Conservation (phyloP, 805 yeast species). For the Saturnispora besseyi region DNA sequence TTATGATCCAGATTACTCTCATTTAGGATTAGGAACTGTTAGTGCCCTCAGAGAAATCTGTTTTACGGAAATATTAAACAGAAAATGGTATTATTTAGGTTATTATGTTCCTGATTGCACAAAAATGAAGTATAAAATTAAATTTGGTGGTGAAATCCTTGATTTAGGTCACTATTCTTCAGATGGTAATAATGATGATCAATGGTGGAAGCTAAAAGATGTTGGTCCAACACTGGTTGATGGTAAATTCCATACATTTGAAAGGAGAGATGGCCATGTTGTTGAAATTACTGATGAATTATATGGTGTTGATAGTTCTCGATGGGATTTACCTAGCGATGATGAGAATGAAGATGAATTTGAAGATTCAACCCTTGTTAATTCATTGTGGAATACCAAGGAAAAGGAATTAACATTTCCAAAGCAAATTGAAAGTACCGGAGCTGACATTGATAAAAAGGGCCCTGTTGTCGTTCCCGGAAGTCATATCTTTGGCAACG, state of each 20-base stretch:
- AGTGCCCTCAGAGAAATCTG: constrained; percentile 66
- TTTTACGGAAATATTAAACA: constrained; percentile 38
- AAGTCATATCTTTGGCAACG: not conserved
- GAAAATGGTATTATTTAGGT: constrained; percentile 66
- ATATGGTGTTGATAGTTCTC: constrained; percentile 29
- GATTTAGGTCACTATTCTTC: constrained; percentile 31
- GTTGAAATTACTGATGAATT: constrained; percentile 28
- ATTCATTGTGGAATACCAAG: not conserved
- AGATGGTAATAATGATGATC: constrained; percentile 5
- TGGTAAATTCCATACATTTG: constrained; percentile 9
- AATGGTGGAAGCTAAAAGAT: constrained; percentile 13
- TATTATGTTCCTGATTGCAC: constrained; percentile 69
- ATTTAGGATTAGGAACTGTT: constrained; percentile 65
- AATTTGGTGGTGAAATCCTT: constrained; percentile 67
- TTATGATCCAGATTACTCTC: constrained; percentile 75
- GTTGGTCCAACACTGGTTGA: constrained; percentile 8
- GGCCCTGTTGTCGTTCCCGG: constrained; percentile 7
- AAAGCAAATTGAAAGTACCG: not conserved
- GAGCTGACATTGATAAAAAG: not conserved
- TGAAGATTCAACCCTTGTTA: not conserved
- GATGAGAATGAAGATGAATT: not conserved
- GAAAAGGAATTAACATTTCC: not conserved
- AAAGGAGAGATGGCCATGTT: not conserved
- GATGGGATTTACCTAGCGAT: not conserved
- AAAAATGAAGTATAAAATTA: constrained; percentile 75